Evolutionary conservation across 768 basidiomycete genomes (phyloP), one percentile per base, ranked within the genome.

Genomic region (Pleurotus citrinopileatus): DNA sequence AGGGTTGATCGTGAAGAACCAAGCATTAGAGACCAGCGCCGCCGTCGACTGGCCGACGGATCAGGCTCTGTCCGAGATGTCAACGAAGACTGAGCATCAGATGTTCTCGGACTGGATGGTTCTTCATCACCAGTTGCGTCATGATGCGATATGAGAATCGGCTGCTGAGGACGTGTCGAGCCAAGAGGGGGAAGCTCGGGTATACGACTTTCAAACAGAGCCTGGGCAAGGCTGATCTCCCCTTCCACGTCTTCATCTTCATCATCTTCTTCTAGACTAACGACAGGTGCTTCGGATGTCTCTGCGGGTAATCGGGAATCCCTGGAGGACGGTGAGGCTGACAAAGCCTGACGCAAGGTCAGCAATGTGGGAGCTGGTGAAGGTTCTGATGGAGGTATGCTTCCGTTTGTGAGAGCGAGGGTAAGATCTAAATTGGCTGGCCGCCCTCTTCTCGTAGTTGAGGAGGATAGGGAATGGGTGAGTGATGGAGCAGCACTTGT

Each of bases 111-210:
- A 56, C 78, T 77, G 1, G 70, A 59, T 19, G 74, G 50, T 36
- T 77, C 78, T 52, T 78, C 79, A 34, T 80, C 80, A 23, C 67
- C 70, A 3, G 63, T 61, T 1, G 66, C 59, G 28, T 65, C 61
- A 1, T 74, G 64, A 61, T 70, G 69, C 5, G 80, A 67, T 23
- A 91, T 70, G 19, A 91, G 62, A 32, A 91, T 86, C 25, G 90
- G 82, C 32, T 86, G 79, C 63, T 91, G 89, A 8, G 82, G 75
- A 46, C 70, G 83, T 50, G 72, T 72, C 8, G 86, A 78, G 15
- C 91, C 91, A 29, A 74, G 72, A 15, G 90, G 90, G 13, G 91
- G 88, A 12, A 89, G 63, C 29, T 86, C 78, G 5, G 91, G 90
- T 27, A 89, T 67, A 32, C 91, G 84, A 59, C 90, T 91, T 71